Conservation (phyloP, 257 asterid genomes). For the Voacanga thouarsii region DNA sequence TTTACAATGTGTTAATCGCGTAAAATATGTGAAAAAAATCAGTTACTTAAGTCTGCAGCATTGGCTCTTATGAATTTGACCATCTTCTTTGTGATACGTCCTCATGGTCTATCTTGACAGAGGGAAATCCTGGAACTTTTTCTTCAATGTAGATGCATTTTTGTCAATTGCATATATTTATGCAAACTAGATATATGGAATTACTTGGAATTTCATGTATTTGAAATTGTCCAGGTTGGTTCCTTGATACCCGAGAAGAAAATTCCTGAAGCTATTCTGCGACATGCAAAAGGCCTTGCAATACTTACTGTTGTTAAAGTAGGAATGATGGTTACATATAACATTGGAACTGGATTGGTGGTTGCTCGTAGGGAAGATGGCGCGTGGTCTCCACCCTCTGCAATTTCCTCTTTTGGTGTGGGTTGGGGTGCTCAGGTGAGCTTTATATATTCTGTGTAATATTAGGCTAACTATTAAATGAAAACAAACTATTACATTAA, state of each 20-base stretch:
- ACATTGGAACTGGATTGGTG: slow-evolving; percentile 90
- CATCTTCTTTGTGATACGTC: not conserved
- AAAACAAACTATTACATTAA: not conserved
- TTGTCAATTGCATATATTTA: not conserved
- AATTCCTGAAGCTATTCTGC: slow-evolving; percentile 86
- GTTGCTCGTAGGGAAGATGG: slow-evolving; percentile 93
- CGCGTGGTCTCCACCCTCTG: slow-evolving; percentile 98
- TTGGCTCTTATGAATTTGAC: not conserved
- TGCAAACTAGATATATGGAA: not conserved
- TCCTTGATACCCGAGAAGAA: slow-evolving; percentile 68
- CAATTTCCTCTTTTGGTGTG: slow-evolving; percentile 81
- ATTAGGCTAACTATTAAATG: not conserved
- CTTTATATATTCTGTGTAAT: not conserved
- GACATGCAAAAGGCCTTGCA: slow-evolving; percentile 89
- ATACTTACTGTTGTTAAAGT: slow-evolving; percentile 87
- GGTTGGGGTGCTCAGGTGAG: slow-evolving; percentile 99
- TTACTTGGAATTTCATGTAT: not conserved
- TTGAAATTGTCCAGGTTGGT: slow-evolving; percentile 54
- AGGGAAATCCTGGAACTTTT: not conserved
- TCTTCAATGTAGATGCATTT: not conserved
- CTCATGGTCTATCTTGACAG: not conserved
- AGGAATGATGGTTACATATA: slow-evolving; percentile 91
- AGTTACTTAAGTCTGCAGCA: not conserved
- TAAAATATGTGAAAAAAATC: not conserved
- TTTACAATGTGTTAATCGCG: not conserved